Percentiles rank a stretch among this genome's conserved stretches.
phyloP scores from a whole-genome alignment of 106 monocot species.

The Dendrobium huoshanense region DNA sequence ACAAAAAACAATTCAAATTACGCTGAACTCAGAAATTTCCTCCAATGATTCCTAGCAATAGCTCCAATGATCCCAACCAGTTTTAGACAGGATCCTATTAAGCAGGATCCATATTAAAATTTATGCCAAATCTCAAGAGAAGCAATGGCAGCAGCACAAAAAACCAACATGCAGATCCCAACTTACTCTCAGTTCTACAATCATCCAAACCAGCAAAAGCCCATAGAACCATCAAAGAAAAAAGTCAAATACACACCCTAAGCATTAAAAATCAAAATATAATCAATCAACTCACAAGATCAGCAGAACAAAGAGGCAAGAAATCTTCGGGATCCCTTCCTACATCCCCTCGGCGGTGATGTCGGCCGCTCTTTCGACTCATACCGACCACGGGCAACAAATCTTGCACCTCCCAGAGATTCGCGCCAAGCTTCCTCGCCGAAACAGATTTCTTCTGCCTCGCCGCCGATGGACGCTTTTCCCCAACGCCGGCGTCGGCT shows the following conservation, averaged over 20 bases:
- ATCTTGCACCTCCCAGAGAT: conserved; percentile 22
- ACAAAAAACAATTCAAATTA: background rate
- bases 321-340: background rate
- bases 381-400: background rate
- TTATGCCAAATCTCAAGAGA: background rate
- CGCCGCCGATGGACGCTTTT: background rate
- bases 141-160: background rate
- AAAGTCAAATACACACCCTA: background rate
- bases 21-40: background rate
- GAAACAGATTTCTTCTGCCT: conserved; percentile 7
- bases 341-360: background rate
- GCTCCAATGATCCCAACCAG: too few relatives aligned
- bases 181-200: background rate
- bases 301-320: background rate
- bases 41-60: background rate
- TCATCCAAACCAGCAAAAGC: background rate
- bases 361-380: background rate
- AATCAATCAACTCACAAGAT: background rate
- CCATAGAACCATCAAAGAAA: background rate
- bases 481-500: background rate
- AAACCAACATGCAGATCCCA: background rate
- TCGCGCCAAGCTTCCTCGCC: conserved; percentile 22
- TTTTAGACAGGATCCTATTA: too few relatives aligned
- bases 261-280: background rate
- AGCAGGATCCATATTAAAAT: too few relatives aligned